These are phyloP conservation scores for Cryptococcus sp. DNA, from an alignment of 1,284 basidiomycete species.

Conservation along the genomic window DNA sequence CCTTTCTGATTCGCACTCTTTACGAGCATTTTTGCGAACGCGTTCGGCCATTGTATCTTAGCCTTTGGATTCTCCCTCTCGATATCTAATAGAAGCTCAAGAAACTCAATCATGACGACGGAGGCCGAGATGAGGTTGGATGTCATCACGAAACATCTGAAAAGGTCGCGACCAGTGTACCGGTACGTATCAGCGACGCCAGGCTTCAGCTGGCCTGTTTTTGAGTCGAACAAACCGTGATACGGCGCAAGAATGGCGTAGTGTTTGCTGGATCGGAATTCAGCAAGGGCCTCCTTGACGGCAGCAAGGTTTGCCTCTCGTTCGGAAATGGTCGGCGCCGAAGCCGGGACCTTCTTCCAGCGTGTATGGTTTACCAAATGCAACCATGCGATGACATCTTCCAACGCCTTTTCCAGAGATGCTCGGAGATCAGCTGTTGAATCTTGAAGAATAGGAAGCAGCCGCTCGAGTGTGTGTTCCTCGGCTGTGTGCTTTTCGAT, in stretches of 20 bases:
- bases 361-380: slow-evolving; percentile 58
- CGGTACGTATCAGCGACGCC: slow-evolving; percentile 15
- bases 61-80: slow-evolving; percentile 47
- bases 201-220: slow-evolving; percentile 39
- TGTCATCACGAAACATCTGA: slow-evolving; percentile 54
- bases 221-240: slow-evolving; percentile 46
- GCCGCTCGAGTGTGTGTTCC: slow-evolving; percentile 35
- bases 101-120: slow-evolving; percentile 41
- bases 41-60: slow-evolving; percentile 54
- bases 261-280: slow-evolving; percentile 55
- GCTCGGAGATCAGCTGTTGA: slow-evolving; percentile 56
- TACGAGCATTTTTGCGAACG: slow-evolving; percentile 51
- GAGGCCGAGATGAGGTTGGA: slow-evolving; percentile 50
- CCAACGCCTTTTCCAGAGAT: slow-evolving; percentile 52
- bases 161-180: slow-evolving; percentile 48
- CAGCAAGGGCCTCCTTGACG: slow-evolving; percentile 52
- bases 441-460: slow-evolving; percentile 58
- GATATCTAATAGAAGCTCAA: slow-evolving; percentile 43
- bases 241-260: slow-evolving; percentile 59
- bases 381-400: slow-evolving; percentile 51
- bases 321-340: slow-evolving; percentile 27
- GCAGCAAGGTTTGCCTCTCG: slow-evolving; percentile 54
- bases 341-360: slow-evolving; percentile 50
- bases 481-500: slow-evolving; percentile 21
- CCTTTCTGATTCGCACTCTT: slow-evolving; percentile 37